phyloP scores from a whole-genome alignment of 306 rosid genomes.

The Castanea crenata region DNA sequence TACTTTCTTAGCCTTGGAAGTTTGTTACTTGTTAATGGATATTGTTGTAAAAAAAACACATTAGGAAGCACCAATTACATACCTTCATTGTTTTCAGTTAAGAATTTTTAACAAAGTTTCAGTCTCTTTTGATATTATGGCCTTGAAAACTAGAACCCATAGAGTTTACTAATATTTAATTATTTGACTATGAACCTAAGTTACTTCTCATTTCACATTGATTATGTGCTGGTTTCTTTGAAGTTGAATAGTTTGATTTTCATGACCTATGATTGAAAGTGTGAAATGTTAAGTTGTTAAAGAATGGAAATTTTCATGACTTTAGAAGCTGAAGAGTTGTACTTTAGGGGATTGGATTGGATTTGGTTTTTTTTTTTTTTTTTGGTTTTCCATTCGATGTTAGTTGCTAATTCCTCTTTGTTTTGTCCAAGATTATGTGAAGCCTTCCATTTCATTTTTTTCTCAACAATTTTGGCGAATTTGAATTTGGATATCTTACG shows the following conservation, averaged over 20 bases:
- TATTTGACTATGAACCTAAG: neutral
- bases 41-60: neutral
- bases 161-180: neutral
- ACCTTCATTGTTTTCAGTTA: neutral
- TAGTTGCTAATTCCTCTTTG: neutral
- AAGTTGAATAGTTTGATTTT: neutral
- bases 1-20: neutral
- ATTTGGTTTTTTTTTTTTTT: neutral
- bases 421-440: neutral
- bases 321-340: slow-evolving; percentile 1
- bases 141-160: neutral
- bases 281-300: slow-evolving; percentile 4
- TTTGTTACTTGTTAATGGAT: neutral
- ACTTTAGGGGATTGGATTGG: neutral
- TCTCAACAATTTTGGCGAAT: neutral
- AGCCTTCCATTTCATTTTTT: neutral
- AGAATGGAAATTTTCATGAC: neutral
- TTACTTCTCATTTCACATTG: slow-evolving; percentile 19
- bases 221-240: slow-evolving; percentile 1
- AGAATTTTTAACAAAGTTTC: neutral
- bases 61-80: neutral
- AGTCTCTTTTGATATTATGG: neutral
- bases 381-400: slow-evolving; percentile 11
- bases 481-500: slow-evolving; percentile 16
- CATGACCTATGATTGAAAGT: neutral